Base-by-base conservation (phyloP, 495 filamentous ascomycete species). In the Tetracladium marchalianum region DNA sequence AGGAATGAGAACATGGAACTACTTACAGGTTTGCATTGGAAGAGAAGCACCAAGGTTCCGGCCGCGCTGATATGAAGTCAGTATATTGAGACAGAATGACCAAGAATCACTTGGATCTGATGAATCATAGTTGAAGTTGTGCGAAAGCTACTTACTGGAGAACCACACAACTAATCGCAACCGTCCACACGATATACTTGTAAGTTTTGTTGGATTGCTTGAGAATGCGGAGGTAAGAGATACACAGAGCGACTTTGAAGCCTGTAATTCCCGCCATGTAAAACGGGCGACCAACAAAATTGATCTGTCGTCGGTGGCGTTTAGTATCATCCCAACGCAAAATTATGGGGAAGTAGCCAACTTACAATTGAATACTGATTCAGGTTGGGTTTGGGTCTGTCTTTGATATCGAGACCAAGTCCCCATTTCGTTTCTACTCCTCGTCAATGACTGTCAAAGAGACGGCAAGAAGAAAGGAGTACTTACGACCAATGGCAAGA, bases 201-300 rank as follows among this genome's bases (percentile, higher is more conserved):
- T 77, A 80, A n/a, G 51, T 33, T 10, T 38, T 52, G 36, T 76
- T 75, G 17, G 60, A 61, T 0, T 69, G 63, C 22, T 66, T 64
- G 24, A 78, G 59, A 16, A 80, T 64, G 3, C 75, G 69, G 8
- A 78, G 62, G 47, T 78, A 80, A 32, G 68, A 71, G 40, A 76
- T 63, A 33, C 76, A 70, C n/a, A 78, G 63, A 1, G 76, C 72
- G 8, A 76, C 68, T 55, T 80, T 80, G 65, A 80, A 78, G 22
- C 72, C 71, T 32, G 67, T 68, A 52, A 78, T 75, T 22, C 76
- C 76, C 15, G 76, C 39, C 52, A 76, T 72, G 51, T 80, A 80
- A 39, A 80, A 75, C 1, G 76, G 76, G 6, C 76, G 70, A 18
- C 73, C 76, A 17, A 69, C 70, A 52, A 70, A 78, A 51, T 80